Evolutionary conservation across 164 flowering plant genomes (phyloP), one percentile per base, ranked within the genome.

Genomic region (Hamamelis virginiana): DNA sequence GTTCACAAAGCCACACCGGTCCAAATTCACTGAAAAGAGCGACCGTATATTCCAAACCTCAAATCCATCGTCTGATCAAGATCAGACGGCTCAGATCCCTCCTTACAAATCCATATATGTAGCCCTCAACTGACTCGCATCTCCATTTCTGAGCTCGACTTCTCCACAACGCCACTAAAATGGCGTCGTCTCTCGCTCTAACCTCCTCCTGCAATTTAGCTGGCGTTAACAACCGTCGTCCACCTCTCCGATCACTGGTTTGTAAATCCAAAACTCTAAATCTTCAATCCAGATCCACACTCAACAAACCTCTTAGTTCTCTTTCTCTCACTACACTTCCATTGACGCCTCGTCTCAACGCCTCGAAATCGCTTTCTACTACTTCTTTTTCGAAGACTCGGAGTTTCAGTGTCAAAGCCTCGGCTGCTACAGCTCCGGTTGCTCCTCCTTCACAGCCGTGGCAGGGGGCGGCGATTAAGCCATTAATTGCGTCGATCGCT

Each of bases 381-480:
- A 51, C 22, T 65, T 23, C 69, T 1, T 41, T 71, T 15, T 15
- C 61, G 33, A 64, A 45, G n/a, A 41, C 63, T 15, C 63, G 41
- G 25, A 26, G 51, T 47, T 58, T 28, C 43, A 26, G 55, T 4
- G 69, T 78, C 38, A 50, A 15, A 23, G 8, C 73, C 71, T 15
- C 83, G 77, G 12, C 68, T 81, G 2, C 77, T 9, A 67, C 69
- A 5, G 5, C 80, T 26, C 48, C 80, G 27, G 59, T 77, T 0
- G 43, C 75, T 8, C 76, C 85, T 2, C 77, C 84, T 9, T 48
- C 80, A 8, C 70, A 77, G 79, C 92, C 96, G 71, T 91, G 97
- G 97, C 81, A 85, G 10, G 98, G 98, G 1, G 98, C 98, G 4
- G 76, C 91, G 0, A 41, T 94, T 60, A 89, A 86, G 75, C 98